Percentiles rank a stretch among this genome's conserved stretches.
phyloP scores from a whole-genome alignment of 1,139 yeast genomes.

The Sugiyamaella japonica region DNA sequence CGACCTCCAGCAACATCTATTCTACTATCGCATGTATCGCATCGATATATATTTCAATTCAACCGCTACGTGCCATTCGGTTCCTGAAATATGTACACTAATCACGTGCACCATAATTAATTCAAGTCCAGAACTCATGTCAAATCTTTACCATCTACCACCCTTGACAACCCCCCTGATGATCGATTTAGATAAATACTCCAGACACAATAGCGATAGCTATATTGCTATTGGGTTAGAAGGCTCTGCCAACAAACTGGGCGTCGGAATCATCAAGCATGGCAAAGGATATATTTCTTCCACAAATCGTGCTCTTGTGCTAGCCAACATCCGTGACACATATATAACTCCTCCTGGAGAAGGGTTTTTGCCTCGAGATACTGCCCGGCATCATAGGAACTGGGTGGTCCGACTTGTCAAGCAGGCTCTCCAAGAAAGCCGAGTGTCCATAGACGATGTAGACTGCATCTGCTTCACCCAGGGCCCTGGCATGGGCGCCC shows the following conservation, averaged over 20 bases:
- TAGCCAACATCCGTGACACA: conserved; percentile 89
- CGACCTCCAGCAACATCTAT: no score
- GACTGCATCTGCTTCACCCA: conserved; percentile 95
- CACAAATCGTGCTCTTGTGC: conserved; percentile 65
- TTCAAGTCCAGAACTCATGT: background rate
- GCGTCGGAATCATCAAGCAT: conserved; percentile 88
- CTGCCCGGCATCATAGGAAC: conserved; percentile 93
- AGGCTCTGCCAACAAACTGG: conserved; percentile 95
- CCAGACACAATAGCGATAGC: conserved; percentile 28
- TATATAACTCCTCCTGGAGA: conserved; percentile 97
- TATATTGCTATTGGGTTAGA: conserved; percentile 81
- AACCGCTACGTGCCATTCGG: no score
- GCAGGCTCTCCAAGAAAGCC: conserved; percentile 64
- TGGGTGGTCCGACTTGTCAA: conserved; percentile 88
- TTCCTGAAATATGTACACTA: background rate
- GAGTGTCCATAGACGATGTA: conserved; percentile 53
- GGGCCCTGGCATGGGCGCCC: conserved; percentile 99
- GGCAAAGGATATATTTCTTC: conserved; percentile 44
- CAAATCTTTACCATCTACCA: background rate
- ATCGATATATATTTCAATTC: no score
- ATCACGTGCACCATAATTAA: background rate
- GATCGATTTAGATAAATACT: conserved; percentile 29
- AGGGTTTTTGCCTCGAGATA: conserved; percentile 93
- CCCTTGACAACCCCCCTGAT: conserved; percentile 8
- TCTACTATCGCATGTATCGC: no score